Conservation (phyloP, 2,329 filamentous ascomycete genomes). For the Xylariomycetidae sp. region DNA sequence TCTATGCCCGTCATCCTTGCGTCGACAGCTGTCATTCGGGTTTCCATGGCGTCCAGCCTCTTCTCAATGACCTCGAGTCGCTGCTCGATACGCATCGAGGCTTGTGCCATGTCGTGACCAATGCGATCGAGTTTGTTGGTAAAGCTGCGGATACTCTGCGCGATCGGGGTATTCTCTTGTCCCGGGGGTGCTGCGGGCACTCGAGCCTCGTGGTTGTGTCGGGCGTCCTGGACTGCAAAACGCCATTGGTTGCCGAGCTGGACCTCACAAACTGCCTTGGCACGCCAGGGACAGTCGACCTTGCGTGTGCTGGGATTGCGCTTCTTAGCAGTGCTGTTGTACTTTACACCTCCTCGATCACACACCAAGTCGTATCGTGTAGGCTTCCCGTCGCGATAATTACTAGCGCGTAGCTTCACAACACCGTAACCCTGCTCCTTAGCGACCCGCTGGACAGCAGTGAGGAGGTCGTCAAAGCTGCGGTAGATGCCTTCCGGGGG, state of each 20-base stretch:
- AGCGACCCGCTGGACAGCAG: conserved; percentile 53
- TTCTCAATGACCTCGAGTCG: conserved; percentile 49
- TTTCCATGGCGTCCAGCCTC: conserved; percentile 50
- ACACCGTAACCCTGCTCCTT: conserved; percentile 61
- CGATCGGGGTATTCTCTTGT: conserved; percentile 53
- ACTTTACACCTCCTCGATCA: conserved; percentile 60
- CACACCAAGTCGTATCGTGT: conserved; percentile 60
- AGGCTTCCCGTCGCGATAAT: conserved; percentile 59
- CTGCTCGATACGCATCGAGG: conserved; percentile 46
- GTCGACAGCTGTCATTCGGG: conserved; percentile 31
- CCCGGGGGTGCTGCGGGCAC: conserved; percentile 49
- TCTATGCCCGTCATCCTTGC: conserved; percentile 35
- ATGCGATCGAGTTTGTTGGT: conserved; percentile 58
- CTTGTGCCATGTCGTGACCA: conserved; percentile 50
- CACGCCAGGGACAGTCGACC: conserved; percentile 59
- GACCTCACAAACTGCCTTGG: conserved; percentile 60
- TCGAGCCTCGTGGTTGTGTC: conserved; percentile 59
- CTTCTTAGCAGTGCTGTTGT: conserved; percentile 61
- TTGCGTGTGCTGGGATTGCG: conserved; percentile 60
- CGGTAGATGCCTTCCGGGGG: conserved; percentile 58
- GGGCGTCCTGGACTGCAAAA: conserved; percentile 56
- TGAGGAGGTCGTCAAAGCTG: conserved; percentile 55
- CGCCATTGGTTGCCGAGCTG: conserved; percentile 60
- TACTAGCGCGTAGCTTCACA: conserved; percentile 58
- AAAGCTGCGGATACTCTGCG: conserved; percentile 53